Evolutionary conservation across 2,329 filamentous ascomycete genomes (phyloP).

Genomic region (Aspergillus sergii): DNA sequence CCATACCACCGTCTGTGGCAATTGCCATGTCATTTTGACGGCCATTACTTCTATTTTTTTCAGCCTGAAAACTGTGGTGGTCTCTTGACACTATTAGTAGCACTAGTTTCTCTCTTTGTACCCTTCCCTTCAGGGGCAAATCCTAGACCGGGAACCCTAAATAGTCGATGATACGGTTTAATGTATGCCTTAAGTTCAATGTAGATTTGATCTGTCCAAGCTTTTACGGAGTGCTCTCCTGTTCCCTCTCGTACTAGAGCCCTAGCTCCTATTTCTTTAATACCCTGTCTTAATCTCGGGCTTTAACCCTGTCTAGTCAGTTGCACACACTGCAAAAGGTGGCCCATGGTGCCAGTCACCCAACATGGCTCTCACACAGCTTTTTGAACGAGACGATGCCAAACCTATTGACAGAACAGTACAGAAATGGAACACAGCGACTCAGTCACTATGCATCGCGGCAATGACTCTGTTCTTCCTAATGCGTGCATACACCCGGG

Average conservation of each 20-base stretch:
- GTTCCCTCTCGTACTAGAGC: background rate
- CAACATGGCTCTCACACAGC: conserved; percentile 8
- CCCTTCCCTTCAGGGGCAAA: background rate
- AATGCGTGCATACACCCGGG: conserved; percentile 27
- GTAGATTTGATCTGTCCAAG: conserved; percentile 3
- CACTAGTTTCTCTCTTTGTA: background rate
- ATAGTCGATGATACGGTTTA: background rate
- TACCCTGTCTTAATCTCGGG: background rate
- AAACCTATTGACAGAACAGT: conserved; percentile 21
- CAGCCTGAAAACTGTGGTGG: background rate
- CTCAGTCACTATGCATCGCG: conserved; percentile 31
- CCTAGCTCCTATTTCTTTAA: background rate
- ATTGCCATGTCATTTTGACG: background rate
- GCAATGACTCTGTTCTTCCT: conserved; percentile 29
- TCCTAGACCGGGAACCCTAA: background rate
- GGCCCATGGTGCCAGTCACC: background rate
- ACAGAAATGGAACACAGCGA: conserved; percentile 29
- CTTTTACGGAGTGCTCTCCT: background rate
- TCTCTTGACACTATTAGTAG: background rate
- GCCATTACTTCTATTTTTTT: background rate
- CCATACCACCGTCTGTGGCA: background rate
- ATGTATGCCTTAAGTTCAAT: background rate
- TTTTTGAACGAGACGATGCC: conserved; percentile 13
- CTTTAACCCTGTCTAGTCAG: background rate
- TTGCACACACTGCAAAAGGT: background rate